These are phyloP conservation scores for Nelumbo lutea DNA, from an alignment of 164 flowering plant genomes.

Conservation along the genomic window DNA sequence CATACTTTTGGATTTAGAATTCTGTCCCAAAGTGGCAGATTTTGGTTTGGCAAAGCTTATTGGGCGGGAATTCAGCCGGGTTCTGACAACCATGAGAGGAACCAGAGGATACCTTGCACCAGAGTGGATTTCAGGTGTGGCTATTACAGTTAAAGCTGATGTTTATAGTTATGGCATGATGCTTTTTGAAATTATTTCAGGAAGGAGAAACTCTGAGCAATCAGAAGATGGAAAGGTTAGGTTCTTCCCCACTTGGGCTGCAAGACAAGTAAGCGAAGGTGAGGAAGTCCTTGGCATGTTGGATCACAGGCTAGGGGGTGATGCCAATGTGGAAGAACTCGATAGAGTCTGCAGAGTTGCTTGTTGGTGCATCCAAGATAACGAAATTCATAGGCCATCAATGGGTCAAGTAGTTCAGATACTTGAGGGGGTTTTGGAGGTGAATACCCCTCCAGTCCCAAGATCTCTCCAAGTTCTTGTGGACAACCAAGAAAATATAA, in stretches of 20 bases:
- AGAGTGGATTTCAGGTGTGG: constrained; percentile 38
- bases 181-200: constrained; percentile 34
- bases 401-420: constrained; percentile 39
- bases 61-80: constrained; percentile 36
- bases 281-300: constrained; percentile 19
- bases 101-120: constrained; percentile 46
- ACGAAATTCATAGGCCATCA: constrained; percentile 33
- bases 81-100: constrained; percentile 40
- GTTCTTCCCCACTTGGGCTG: constrained; percentile 37
- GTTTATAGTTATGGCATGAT: constrained; percentile 45
- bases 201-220: constrained; percentile 29
- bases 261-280: constrained; percentile 17
- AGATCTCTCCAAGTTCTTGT: constrained; percentile 23
- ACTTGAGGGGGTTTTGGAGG: constrained; percentile 34
- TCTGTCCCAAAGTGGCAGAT: constrained; percentile 37
- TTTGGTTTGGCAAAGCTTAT: constrained; percentile 38
- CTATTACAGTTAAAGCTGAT: constrained; percentile 39
- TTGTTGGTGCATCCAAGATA: constrained; percentile 41
- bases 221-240: constrained; percentile 16
- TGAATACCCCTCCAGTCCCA: constrained; percentile 30
- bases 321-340: constrained; percentile 28
- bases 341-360: constrained; percentile 26
- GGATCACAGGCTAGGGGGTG: constrained; percentile 24
- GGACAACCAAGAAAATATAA: constrained; percentile 12
- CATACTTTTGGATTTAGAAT: constrained; percentile 30